These are phyloP conservation scores for Phaeophleospora eucalypticola DNA, from an alignment of 2,329 filamentous ascomycete genomes.

Conservation along the genomic window DNA sequence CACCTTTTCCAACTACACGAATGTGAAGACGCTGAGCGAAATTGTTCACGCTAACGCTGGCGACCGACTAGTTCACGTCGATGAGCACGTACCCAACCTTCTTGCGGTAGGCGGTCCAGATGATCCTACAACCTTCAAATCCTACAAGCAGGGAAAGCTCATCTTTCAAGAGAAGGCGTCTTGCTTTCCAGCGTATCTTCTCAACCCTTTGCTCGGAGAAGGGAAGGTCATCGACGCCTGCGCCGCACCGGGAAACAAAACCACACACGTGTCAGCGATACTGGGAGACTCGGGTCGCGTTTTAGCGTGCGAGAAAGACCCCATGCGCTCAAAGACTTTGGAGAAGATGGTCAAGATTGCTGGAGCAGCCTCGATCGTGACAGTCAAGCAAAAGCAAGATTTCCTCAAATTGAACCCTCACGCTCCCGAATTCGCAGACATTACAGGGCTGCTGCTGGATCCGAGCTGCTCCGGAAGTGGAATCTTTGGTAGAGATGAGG, in stretches of 20 bases:
- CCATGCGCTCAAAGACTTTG: slow-evolving; percentile 66
- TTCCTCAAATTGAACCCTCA: slow-evolving; percentile 72
- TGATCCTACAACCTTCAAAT: slow-evolving; percentile 67
- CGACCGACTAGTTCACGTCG: slow-evolving; percentile 61
- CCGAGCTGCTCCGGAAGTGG: slow-evolving; percentile 95
- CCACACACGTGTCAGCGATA: slow-evolving; percentile 83
- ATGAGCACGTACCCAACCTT: slow-evolving; percentile 76
- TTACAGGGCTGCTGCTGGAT: slow-evolving; percentile 80
- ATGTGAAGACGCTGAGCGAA: slow-evolving; percentile 57
- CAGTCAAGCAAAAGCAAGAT: slow-evolving; percentile 70
- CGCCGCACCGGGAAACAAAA: slow-evolving; percentile 95
- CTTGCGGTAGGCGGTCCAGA: slow-evolving; percentile 67
- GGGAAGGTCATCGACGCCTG: slow-evolving; percentile 88
- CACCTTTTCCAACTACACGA: slow-evolving; percentile 64
- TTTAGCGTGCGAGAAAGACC: slow-evolving; percentile 76
- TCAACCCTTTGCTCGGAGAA: slow-evolving; percentile 63
- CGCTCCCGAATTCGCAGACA: slow-evolving; percentile 58
- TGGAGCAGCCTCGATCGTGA: slow-evolving; percentile 63
- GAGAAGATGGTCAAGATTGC: slow-evolving; percentile 80
- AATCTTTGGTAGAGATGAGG: slow-evolving; percentile 82
- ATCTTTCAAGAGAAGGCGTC: slow-evolving; percentile 96
- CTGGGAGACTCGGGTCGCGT: slow-evolving; percentile 49
- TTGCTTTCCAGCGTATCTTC: slow-evolving; percentile 87
- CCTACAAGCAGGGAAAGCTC: slow-evolving; percentile 72
- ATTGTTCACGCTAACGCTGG: slow-evolving; percentile 30